Conservation (phyloP, 2,329 filamentous ascomycete genomes). For the Apiospora hydei region DNA sequence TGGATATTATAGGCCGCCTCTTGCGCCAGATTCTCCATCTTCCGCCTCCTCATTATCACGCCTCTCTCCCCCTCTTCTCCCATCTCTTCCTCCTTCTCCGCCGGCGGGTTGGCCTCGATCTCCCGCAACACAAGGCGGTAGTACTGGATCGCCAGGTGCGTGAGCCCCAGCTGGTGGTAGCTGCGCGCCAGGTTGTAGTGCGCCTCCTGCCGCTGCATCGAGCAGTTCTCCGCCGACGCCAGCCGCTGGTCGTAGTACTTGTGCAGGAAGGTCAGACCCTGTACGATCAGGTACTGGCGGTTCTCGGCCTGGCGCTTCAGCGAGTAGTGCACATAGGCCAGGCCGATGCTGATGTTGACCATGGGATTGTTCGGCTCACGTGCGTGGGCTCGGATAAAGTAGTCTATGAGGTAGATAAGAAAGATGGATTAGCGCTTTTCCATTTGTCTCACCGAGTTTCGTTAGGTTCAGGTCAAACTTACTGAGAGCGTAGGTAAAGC, state of each 20-base stretch:
- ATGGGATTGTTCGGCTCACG: conserved; percentile 79
- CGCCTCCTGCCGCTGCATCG: conserved; percentile 71
- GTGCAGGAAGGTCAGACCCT: conserved; percentile 83
- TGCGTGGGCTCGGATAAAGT: conserved; percentile 81
- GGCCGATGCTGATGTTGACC: conserved; percentile 80
- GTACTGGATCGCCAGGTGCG: conserved; percentile 74
- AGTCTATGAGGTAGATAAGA: conserved; percentile 58
- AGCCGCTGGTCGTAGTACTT: conserved; percentile 72
- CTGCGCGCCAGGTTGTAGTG: conserved; percentile 81
- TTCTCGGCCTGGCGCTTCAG: conserved; percentile 92
- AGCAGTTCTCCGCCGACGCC: conserved; percentile 32
- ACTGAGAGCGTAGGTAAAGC: conserved; percentile 84
- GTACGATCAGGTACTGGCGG: conserved; percentile 83
- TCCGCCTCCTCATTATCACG: conserved; percentile 23
- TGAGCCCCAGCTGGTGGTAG: conserved; percentile 78
- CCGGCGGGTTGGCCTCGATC: conserved; percentile 32
- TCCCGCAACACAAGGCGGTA: conserved; percentile 65
- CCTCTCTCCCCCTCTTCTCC: conserved; percentile 17
- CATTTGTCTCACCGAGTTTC: not conserved
- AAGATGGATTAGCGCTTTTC: not conserved
- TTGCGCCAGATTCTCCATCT: conserved; percentile 65
- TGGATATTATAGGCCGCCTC: conserved; percentile 81
- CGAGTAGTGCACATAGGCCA: conserved; percentile 87
- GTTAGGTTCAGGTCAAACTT: conserved; percentile 35
- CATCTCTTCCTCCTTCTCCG: not conserved